These are phyloP conservation scores for Aspergillus pseudoviridinutans DNA, from an alignment of 2,329 filamentous ascomycete species.

Conservation along the genomic window DNA sequence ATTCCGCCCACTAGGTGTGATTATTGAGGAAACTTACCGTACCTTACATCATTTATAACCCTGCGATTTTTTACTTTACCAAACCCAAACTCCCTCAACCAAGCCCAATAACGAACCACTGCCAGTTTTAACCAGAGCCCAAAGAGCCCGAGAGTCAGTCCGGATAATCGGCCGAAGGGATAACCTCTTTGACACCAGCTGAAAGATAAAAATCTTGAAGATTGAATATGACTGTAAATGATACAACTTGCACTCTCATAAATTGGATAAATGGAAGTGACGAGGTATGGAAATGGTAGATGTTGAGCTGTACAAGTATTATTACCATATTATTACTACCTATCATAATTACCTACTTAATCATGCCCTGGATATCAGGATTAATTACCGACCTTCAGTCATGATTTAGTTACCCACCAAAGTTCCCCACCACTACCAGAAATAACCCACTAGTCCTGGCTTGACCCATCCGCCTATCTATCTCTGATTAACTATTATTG, in stretches of 20 bases:
- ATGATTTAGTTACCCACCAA: not conserved
- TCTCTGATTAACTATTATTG: not conserved
- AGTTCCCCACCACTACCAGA: not conserved
- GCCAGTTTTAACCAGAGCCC: not conserved
- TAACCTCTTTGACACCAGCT: not conserved
- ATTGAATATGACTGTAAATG: not conserved
- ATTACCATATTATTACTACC: no score
- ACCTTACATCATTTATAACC: not conserved
- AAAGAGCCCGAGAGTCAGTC: not conserved
- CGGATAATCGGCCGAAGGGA: not conserved
- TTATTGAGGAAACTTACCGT: not conserved
- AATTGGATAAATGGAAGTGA: not conserved
- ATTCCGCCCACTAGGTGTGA: not conserved
- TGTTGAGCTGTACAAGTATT: not conserved
- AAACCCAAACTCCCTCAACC: not conserved
- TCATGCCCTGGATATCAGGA: not conserved
- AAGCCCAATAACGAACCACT: not conserved
- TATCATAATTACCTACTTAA: not conserved
- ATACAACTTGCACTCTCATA: not conserved
- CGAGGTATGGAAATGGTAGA: no score
- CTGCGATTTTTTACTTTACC: not conserved
- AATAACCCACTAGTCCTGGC: not conserved
- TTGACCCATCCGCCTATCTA: constrained; percentile 1
- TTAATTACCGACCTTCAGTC: not conserved
- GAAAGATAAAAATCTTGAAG: not conserved